Conservation (phyloP, 2,329 filamentous ascomycete species). For the Fusarium paranaense region DNA sequence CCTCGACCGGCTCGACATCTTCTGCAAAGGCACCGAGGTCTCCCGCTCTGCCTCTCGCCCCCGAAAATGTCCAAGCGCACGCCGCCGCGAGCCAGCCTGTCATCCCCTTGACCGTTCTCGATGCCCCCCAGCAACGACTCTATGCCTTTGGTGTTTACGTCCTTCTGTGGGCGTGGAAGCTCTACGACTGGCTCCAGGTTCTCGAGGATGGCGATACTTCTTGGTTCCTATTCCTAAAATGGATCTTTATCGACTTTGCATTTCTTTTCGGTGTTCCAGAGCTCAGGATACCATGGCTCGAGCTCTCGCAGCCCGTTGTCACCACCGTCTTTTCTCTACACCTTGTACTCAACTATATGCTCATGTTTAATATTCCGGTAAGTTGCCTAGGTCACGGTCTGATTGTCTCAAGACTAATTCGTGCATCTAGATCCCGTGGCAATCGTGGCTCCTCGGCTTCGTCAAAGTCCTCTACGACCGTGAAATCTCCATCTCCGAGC, state of each 20-base stretch:
- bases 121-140: constrained; percentile 90
- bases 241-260: constrained; percentile 85
- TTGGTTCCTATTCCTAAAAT: constrained; percentile 93
- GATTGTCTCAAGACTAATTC: constrained; percentile 17
- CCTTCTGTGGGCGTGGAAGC: constrained; percentile 80
- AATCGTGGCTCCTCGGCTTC: constrained; percentile 77
- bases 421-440: constrained; percentile 72
- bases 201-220: constrained; percentile 87
- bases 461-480: constrained; percentile 89
- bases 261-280: constrained; percentile 90
- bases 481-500: constrained; percentile 93
- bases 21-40: constrained; percentile 47
- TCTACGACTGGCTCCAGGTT: constrained; percentile 86
- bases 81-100: constrained; percentile 65
- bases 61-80: constrained; percentile 52
- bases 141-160: constrained; percentile 87
- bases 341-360: constrained; percentile 79
- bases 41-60: constrained; percentile 59
- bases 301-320: constrained; percentile 83
- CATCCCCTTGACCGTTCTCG: constrained; percentile 84
- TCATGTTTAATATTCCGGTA: constrained; percentile 93
- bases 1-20: constrained; percentile 46
- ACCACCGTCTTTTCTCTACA: constrained; percentile 78
- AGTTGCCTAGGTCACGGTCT: constrained; percentile 43
- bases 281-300: constrained; percentile 94